phyloP scores from a whole-genome alignment of 2,329 filamentous ascomycete genomes.

The Erysiphe pulchra region DNA sequence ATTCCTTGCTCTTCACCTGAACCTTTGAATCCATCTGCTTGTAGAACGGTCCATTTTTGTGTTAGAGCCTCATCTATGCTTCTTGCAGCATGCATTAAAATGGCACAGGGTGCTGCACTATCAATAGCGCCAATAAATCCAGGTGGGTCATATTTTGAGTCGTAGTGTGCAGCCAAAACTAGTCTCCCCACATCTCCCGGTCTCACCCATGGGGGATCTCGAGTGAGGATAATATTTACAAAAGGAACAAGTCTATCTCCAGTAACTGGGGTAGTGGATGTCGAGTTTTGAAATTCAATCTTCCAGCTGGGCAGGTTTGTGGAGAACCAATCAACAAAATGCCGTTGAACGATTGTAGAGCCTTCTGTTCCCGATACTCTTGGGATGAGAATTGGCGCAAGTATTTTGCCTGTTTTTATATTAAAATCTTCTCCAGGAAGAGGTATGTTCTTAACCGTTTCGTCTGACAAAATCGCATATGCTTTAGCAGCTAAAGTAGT shows the following conservation, averaged over 20 bases:
- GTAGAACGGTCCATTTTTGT: conserved; percentile 56
- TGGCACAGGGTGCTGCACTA: conserved; percentile 80
- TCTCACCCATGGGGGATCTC: conserved; percentile 64
- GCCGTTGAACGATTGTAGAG: conserved; percentile 43
- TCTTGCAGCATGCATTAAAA: conserved; percentile 66
- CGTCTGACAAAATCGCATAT: conserved; percentile 36
- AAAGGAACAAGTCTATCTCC: conserved; percentile 52
- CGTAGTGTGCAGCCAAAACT: conserved; percentile 83
- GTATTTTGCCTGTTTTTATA: conserved; percentile 45
- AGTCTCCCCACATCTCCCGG: conserved; percentile 54
- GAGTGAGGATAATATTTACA: conserved; percentile 58
- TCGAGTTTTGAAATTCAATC: conserved; percentile 73
- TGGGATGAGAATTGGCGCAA: conserved; percentile 67
- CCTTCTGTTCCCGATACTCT: conserved; percentile 73
- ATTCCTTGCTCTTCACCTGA: conserved; percentile 59
- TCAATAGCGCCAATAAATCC: conserved; percentile 90
- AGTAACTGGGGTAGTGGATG: conserved; percentile 52
- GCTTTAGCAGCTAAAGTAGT: conserved; percentile 5
- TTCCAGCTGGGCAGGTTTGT: conserved; percentile 53
- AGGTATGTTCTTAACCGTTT: conserved; percentile 44
- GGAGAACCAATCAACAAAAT: conserved; percentile 66
- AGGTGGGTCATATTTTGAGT: conserved; percentile 52
- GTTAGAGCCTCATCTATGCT: conserved; percentile 59
- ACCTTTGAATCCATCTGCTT: conserved; percentile 26
- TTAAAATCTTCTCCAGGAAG: conserved; percentile 53